Evolutionary conservation across 1,284 basidiomycete genomes (phyloP).

Genomic region (Porodaedalea pini): DNA sequence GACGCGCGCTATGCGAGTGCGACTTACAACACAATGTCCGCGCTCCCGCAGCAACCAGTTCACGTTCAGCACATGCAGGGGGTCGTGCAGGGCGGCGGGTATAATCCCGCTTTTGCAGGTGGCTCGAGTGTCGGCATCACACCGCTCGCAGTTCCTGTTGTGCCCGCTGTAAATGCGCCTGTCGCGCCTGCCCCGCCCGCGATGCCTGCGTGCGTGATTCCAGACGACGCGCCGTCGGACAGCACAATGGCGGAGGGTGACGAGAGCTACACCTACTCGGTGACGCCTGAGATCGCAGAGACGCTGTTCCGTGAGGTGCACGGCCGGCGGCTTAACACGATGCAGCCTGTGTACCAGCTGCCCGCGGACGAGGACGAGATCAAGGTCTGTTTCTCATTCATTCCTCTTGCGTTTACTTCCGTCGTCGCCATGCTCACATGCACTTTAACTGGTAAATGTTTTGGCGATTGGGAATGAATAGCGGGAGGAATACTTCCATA

Average conservation of each 20-base stretch:
- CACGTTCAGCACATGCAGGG: background rate
- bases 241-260: slow-evolving; percentile 11
- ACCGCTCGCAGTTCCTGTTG: background rate
- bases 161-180: slow-evolving; percentile 1
- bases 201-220: background rate
- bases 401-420: background rate
- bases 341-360: slow-evolving; percentile 25
- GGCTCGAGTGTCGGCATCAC: no score
- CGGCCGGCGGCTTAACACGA: slow-evolving; percentile 22
- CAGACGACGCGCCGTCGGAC: slow-evolving; percentile 7
- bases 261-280: slow-evolving; percentile 20
- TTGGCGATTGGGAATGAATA: slow-evolving; percentile 25
- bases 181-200: background rate
- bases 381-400: slow-evolving; percentile 20
- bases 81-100: no score
- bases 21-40: slow-evolving; percentile 2
- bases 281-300: slow-evolving; percentile 21
- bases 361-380: slow-evolving; percentile 28
- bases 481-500: slow-evolving; percentile 60
- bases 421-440: background rate
- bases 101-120: no score
- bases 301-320: slow-evolving; percentile 22
- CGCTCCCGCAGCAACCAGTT: background rate
- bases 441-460: background rate
- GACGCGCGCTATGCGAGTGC: slow-evolving; percentile 19